phyloP scores from a whole-genome alignment of 768 basidiomycete species.

The Suillus cothurnatus region DNA sequence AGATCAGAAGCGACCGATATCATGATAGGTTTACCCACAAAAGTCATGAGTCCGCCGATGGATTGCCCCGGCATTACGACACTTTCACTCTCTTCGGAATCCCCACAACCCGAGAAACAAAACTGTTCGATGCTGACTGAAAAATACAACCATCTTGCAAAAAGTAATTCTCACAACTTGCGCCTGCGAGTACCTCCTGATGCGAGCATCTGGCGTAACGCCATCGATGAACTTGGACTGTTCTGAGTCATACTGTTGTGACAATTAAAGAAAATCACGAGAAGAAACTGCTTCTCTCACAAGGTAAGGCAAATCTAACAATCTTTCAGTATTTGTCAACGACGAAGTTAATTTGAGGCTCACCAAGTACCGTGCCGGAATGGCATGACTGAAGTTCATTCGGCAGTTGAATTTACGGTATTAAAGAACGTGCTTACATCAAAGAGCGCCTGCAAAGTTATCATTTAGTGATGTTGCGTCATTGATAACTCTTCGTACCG shows the following conservation, averaged over 20 bases:
- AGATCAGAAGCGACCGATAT: background rate
- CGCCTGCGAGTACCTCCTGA: background rate
- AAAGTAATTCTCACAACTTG: background rate
- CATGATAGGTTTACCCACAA: background rate
- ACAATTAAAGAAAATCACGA: background rate
- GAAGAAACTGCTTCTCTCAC: background rate
- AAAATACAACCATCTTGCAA: background rate
- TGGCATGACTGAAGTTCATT: background rate
- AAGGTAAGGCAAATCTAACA: constrained; percentile 2
- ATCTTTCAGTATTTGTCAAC: background rate
- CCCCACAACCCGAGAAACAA: constrained; percentile 6
- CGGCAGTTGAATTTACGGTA: background rate
- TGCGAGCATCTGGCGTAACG: background rate
- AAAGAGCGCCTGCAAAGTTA: background rate
- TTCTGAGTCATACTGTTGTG: background rate
- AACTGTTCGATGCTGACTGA: background rate
- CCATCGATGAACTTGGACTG: background rate
- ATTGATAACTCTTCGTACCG: background rate
- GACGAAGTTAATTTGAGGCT: background rate
- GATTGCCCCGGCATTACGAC: background rate
- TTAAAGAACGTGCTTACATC: background rate
- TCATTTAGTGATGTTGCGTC: background rate
- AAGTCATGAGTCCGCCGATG: constrained; percentile 1
- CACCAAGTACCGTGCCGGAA: constrained; percentile 7
- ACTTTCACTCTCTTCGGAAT: constrained; percentile 3